Conservation (phyloP, 306 rosid species). For the Vigna radiata region DNA sequence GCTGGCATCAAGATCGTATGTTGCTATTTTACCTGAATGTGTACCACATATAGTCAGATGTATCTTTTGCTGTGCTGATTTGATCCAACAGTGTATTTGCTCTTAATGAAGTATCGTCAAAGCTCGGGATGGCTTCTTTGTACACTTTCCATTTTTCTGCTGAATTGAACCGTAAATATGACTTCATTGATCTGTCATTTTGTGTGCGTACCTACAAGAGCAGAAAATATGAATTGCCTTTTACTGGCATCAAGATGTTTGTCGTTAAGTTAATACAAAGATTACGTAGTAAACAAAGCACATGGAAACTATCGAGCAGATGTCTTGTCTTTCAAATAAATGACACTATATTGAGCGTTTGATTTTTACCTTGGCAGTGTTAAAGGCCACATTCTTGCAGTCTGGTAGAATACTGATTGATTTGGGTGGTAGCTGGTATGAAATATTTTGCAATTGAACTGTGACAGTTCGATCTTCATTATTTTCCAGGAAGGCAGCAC, state of each 20-base stretch:
- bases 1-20: slow-evolving; percentile 5
- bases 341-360: slow-evolving; percentile 18
- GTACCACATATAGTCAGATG: slow-evolving; percentile 60
- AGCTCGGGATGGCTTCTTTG: slow-evolving; percentile 55
- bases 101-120: slow-evolving; percentile 44
- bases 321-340: not conserved
- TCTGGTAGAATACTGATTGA: slow-evolving; percentile 62
- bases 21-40: slow-evolving; percentile 52
- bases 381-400: slow-evolving; percentile 56
- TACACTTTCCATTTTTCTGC: slow-evolving; percentile 50
- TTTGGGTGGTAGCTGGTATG: slow-evolving; percentile 44
- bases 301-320: not conserved
- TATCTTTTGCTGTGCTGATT: slow-evolving; percentile 51
- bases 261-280: slow-evolving; percentile 6
- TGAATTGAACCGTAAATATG: slow-evolving; percentile 43
- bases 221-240: slow-evolving; percentile 32
- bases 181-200: slow-evolving; percentile 42
- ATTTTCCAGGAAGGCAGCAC: slow-evolving; percentile 62
- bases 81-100: slow-evolving; percentile 55
- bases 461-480: slow-evolving; percentile 28
- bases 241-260: slow-evolving; percentile 1
- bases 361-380: slow-evolving; percentile 56
- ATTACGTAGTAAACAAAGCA: not conserved
- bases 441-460: slow-evolving; percentile 37
- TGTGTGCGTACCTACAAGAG: slow-evolving; percentile 43